Conservation (phyloP, 441 rosid genomes). For the Croton laevigatus region DNA sequence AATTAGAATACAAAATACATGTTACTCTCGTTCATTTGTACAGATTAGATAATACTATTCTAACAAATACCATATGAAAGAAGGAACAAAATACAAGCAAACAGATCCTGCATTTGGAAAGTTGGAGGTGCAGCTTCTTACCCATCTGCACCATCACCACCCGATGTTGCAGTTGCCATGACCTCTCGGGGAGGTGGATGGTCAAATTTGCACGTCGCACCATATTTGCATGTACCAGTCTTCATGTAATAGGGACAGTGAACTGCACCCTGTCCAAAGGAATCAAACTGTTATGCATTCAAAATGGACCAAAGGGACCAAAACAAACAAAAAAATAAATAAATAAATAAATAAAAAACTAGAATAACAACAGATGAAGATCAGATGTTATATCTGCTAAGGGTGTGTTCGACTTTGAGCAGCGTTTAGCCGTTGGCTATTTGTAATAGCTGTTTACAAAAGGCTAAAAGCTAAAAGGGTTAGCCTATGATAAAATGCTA, state of each 20-base stretch:
- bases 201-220: constrained; percentile 81
- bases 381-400: background rate
- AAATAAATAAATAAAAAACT: no score
- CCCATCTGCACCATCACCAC: constrained; percentile 33
- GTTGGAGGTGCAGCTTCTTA: constrained; percentile 18
- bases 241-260: constrained; percentile 93
- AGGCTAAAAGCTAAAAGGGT: no score
- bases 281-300: background rate
- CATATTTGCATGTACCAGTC: constrained; percentile 87
- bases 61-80: no score
- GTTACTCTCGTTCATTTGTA: no score
- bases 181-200: constrained; percentile 97
- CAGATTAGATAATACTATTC: no score
- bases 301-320: background rate
- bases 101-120: background rate
- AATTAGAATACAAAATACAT: no score
- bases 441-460: no score
- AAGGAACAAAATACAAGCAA: no score
- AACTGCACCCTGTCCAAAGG: constrained; percentile 55
- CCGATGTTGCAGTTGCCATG: constrained; percentile 47
- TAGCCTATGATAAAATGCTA: no score
- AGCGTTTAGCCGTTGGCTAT: no score
- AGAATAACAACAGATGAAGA: background rate
- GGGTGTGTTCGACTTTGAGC: background rate
- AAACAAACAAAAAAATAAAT: no score